Evolutionary conservation across 1,284 basidiomycete genomes (phyloP).

Genomic region (Ustilago trichophora): DNA sequence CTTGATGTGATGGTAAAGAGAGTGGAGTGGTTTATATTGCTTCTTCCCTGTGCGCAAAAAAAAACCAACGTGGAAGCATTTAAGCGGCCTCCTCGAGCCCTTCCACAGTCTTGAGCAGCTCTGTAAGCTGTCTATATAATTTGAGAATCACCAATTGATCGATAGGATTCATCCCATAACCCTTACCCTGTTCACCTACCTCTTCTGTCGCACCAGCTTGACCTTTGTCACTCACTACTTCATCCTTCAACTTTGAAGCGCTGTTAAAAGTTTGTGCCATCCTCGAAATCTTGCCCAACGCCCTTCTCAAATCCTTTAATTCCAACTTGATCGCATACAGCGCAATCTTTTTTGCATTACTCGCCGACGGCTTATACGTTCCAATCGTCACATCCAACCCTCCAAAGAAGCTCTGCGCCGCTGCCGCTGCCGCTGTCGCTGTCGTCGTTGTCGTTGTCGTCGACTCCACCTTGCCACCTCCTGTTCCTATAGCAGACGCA

Average conservation of each 20-base stretch:
- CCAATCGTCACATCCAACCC: constrained; percentile 61
- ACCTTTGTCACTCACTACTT: no score
- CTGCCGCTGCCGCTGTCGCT: no score
- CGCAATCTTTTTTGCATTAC: constrained; percentile 62
- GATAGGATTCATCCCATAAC: constrained; percentile 63
- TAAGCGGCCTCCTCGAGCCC: constrained; percentile 47
- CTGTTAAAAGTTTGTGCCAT: constrained; percentile 44
- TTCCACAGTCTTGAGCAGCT: constrained; percentile 59
- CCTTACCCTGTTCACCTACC: no score
- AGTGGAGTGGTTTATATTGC: no score
- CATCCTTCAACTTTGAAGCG: no score
- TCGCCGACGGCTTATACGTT: constrained; percentile 47
- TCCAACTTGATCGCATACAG: constrained; percentile 65
- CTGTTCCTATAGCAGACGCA: constrained; percentile 1
- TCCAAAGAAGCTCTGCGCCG: constrained; percentile 21
- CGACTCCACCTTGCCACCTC: no score
- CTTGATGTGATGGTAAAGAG: no score
- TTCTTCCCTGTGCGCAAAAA: no score
- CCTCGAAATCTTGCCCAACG: constrained; percentile 54
- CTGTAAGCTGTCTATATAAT: constrained; percentile 58
- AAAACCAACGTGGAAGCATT: no score
- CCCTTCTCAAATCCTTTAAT: constrained; percentile 57
- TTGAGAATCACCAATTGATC: constrained; percentile 63
- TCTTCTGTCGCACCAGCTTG: no score
- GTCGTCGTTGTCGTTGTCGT: no score